phyloP scores from a whole-genome alignment of 2,329 filamentous ascomycete species.

The Ceratocystis albifundus region DNA sequence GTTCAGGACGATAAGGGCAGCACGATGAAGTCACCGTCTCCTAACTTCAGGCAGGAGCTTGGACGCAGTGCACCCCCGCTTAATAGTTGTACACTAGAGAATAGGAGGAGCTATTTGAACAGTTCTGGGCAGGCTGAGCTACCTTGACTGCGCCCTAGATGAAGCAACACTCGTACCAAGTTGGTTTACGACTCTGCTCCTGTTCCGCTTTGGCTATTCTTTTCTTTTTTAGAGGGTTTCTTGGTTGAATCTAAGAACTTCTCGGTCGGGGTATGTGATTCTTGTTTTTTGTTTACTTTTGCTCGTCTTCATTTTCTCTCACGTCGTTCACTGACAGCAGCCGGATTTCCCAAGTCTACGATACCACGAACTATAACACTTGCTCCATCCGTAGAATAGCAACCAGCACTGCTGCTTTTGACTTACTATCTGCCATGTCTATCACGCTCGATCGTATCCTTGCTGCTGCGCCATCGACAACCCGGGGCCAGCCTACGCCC shows the following conservation, averaged over 20 bases:
- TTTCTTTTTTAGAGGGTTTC: neutral
- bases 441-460: slow-evolving; percentile 58
- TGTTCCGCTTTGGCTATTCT: neutral
- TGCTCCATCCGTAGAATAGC: neutral
- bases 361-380: too few relatives aligned
- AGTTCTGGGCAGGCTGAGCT: neutral
- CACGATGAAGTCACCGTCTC: too few relatives aligned
- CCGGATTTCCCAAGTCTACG: neutral
- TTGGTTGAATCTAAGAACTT: too few relatives aligned
- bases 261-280: too few relatives aligned
- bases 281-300: too few relatives aligned
- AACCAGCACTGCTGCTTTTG: neutral
- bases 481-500: slow-evolving; percentile 75
- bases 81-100: neutral
- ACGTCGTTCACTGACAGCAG: neutral
- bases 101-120: neutral
- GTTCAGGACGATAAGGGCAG: too few relatives aligned
- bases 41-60: too few relatives aligned
- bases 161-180: neutral
- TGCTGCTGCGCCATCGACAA: slow-evolving; percentile 72
- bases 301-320: neutral
- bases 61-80: too few relatives aligned
- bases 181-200: neutral
- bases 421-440: slow-evolving; percentile 33
- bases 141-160: neutral